phyloP scores from a whole-genome alignment of 2,329 filamentous ascomycete genomes.

The Domatiomyces globalis region DNA sequence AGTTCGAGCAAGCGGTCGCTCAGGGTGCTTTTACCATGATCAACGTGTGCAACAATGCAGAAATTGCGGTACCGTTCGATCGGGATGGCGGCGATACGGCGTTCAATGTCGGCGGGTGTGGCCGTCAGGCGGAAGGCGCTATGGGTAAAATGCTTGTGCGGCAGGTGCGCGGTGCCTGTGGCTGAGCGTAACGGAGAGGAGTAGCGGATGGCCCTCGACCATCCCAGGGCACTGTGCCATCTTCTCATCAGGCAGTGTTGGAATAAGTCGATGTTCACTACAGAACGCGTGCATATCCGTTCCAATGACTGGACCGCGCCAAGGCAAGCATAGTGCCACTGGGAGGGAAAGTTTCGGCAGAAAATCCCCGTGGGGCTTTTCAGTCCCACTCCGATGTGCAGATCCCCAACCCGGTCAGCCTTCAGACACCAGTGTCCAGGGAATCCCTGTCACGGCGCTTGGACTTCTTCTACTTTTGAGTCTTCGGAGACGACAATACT shows the following conservation, averaged over 20 bases:
- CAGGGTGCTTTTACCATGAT: slow-evolving; percentile 95
- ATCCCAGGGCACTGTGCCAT: neutral
- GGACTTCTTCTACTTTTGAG: no score
- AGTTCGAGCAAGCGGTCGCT: slow-evolving; percentile 84
- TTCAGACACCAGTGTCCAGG: no score
- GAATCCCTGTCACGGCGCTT: no score
- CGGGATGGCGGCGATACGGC: slow-evolving; percentile 38
- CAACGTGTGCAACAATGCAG: slow-evolving; percentile 96
- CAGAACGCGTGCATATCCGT: neutral
- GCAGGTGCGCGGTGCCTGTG: slow-evolving; percentile 14
- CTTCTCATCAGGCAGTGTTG: slow-evolving; percentile 1
- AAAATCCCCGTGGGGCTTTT: no score
- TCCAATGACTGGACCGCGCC: neutral
- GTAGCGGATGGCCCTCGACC: neutral
- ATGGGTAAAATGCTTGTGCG: slow-evolving; percentile 20
- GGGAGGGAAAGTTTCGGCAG: no score
- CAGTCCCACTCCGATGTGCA: no score
- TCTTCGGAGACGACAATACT: no score
- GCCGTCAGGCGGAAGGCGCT: slow-evolving; percentile 14
- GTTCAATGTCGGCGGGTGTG: slow-evolving; percentile 39
- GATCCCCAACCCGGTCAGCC: no score
- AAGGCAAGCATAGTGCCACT: neutral
- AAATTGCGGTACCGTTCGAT: slow-evolving; percentile 64
- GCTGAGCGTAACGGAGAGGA: slow-evolving; percentile 8
- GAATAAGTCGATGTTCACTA: slow-evolving; percentile 20